Base-by-base conservation (phyloP, 2,329 filamentous ascomycete species). In the Alternaria metachromatica region DNA sequence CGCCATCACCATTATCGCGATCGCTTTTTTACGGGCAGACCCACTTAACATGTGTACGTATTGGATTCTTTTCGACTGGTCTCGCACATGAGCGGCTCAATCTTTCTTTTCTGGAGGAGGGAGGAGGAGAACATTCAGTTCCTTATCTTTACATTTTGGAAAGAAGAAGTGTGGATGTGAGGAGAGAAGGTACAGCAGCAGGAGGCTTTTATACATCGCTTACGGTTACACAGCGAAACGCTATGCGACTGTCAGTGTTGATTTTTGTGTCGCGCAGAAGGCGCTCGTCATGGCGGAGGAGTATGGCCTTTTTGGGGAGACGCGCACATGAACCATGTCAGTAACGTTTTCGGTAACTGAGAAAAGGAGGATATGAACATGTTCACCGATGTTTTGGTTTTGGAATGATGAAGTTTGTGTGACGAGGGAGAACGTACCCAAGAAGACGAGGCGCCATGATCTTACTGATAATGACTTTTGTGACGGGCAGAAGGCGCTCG, bases 1-100 rank as follows among this genome's bases (percentile, higher is more conserved):
- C 13, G 13, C 6, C 13, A 8, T 8, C 1, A 13, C 2, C 6
- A 8, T 15, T 0, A 15, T 8, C 0, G 30, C 30, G 1, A 33
- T 8, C 0, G 13, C 13, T 8, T 33, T 33, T 33, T 33, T 4
- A 33, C 30, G 4, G 13, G 30, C 30, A 37, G 30, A n/a, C 3
- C 3, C 30, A 37, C 30, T 9, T 13, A 3, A 37, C 30, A 37
- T 33, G 5, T 15, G 3, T 33, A 8, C 2, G 6, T 6, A 7
- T 8, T 3, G 30, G 15, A 2, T 8, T 33, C 13, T 33, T 33
- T 33, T 15, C 2, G 7, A 2, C 30, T 3, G 30, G 13, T 33
- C 30, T 37, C 33, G 33, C 33, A 37, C 33, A 37, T 33, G n/a
- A n/a, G n/a, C n/a, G n/a, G n/a, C n/a, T n/a, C n/a, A n/a, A n/a